Evolutionary conservation across 2,329 filamentous ascomycete species (phyloP), one percentile per base, ranked within the genome.

Genomic region (Exophiala viscosa): DNA sequence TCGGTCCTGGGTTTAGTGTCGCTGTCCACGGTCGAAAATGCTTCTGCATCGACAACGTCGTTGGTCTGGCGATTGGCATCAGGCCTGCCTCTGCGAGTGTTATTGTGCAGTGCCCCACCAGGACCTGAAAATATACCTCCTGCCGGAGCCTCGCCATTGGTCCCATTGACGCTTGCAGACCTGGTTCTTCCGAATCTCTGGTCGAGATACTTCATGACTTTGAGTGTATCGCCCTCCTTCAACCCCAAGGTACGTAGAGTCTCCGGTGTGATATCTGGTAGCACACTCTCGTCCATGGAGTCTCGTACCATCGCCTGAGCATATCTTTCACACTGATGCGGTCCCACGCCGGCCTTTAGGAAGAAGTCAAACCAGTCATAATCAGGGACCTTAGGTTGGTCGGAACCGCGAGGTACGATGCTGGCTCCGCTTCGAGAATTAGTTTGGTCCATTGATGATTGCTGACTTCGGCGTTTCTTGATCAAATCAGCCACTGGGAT

Each of bases 331-430:
- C 93, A 99, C 41, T 96, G 85, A 53, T 95, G 89, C 44, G 92
- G 88, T 40, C 90, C 87, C 63, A 97, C 90, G 42, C 95, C 92
- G 68, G 90, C 95, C 58, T 85, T 84, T 36, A 99, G 75, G 77
- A 99, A 99, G 74, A 99, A 97, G 67, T 96, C 90, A 66, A 99
- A 99, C 93, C 93, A 99, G 69, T 99, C 93, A 68, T 97, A 95
- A 43, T 93, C 86, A 1, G 87, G 78, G 39, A 58, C 51, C 52
- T 66, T 65, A n/a, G 60, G 38, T 36, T 54, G 47, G 34, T 55
- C 58, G 34, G 45, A 39, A 28, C 20, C 45, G 61, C 59, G 45
- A 54, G 61, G 51, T 49, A 65, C 64, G 35, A 67, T 59, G 20
- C 62, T 64, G 28, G 64, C 67, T 47, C 73, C 73, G 57, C 69